Conservation (phyloP, 1,284 basidiomycete genomes). For the Naganishia liquefaciens region DNA sequence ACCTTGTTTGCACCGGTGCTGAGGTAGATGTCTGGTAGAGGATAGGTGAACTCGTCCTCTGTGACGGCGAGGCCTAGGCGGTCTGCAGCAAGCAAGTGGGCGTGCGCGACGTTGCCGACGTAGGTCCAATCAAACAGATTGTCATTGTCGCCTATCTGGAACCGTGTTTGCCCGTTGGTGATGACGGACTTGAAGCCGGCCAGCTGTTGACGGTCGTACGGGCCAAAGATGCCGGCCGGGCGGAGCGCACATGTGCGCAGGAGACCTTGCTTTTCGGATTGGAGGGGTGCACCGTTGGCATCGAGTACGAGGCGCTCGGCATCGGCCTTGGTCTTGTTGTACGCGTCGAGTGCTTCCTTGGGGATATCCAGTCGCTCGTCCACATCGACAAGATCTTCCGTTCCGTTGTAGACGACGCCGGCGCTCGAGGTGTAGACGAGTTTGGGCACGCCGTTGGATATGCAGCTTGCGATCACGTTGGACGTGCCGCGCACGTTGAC, state of each 20-base stretch:
- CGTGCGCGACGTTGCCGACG: slow-evolving; percentile 91
- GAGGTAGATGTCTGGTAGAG: slow-evolving; percentile 65
- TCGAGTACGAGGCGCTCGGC: slow-evolving; percentile 81
- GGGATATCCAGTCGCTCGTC: slow-evolving; percentile 87
- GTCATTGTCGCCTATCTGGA: slow-evolving; percentile 90
- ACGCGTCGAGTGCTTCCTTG: slow-evolving; percentile 77
- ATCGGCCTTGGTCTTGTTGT: slow-evolving; percentile 94
- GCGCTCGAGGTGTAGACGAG: slow-evolving; percentile 95
- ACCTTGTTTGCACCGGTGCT: slow-evolving; percentile 65
- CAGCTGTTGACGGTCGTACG: slow-evolving; percentile 88
- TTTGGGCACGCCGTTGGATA: slow-evolving; percentile 71
- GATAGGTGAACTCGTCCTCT: slow-evolving; percentile 58
- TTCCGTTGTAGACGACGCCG: slow-evolving; percentile 86
- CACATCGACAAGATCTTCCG: slow-evolving; percentile 71
- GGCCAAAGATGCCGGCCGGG: slow-evolving; percentile 96
- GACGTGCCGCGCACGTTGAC: slow-evolving; percentile 94
- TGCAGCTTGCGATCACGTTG: slow-evolving; percentile 78
- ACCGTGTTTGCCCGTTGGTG: slow-evolving; percentile 78
- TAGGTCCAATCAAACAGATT: slow-evolving; percentile 99
- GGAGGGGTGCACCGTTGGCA: slow-evolving; percentile 65
- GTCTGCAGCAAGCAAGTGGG: slow-evolving; percentile 92
- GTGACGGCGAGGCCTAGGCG: slow-evolving; percentile 51
- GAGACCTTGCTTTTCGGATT: slow-evolving; percentile 63
- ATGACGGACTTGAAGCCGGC: slow-evolving; percentile 78
- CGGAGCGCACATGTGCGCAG: slow-evolving; percentile 80